Percentiles rank a stretch among this genome's conserved stretches.
Evolutionary conservation across 331 rosid genomes (phyloP).

Genomic region (Erythrophleum ivorense): DNA sequence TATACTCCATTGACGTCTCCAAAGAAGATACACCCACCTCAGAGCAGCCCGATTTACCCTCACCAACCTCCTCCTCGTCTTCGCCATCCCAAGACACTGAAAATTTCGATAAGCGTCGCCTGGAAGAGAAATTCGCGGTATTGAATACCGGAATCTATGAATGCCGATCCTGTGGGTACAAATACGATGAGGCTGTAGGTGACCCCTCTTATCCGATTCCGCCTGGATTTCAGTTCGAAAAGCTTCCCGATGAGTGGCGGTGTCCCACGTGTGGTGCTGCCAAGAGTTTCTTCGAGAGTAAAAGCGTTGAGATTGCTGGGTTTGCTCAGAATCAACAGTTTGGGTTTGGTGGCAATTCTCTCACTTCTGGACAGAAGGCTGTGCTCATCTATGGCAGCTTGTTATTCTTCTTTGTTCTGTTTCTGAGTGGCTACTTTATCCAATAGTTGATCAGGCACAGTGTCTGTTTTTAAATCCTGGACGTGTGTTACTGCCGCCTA

Average conservation of each 20-base stretch:
- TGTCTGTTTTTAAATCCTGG: conserved; percentile 9
- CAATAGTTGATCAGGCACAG: conserved; percentile 51
- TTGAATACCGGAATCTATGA: conserved; percentile 87
- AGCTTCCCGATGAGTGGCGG: conserved; percentile 93
- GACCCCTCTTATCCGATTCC: conserved; percentile 86
- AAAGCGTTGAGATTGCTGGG: conserved; percentile 96
- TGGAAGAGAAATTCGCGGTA: conserved; percentile 94
- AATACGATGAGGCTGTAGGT: conserved; percentile 82
- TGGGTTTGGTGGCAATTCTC: conserved; percentile 86
- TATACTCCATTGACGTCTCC: conserved; percentile 72
- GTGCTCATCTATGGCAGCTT: conserved; percentile 80
- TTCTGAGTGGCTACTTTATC: conserved; percentile 86
- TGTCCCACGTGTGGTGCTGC: conserved; percentile 98
- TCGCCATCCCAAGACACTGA: conserved; percentile 24
- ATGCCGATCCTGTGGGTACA: conserved; percentile 95
- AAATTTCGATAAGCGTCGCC: conserved; percentile 59
- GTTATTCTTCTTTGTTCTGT: conserved; percentile 72
- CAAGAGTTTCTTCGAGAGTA: conserved; percentile 79
- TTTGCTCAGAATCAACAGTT: conserved; percentile 96
- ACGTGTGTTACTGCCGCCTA: conserved; percentile 1
- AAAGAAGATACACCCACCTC: conserved; percentile 78
- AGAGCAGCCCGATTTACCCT: conserved; percentile 40
- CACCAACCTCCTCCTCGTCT: not conserved
- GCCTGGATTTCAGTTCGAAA: conserved; percentile 75
- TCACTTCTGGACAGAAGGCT: conserved; percentile 92